Evolutionary conservation across 2,329 filamentous ascomycete species (phyloP), one percentile per base, ranked within the genome.

Genomic region (Decorospora gaudefroyi): DNA sequence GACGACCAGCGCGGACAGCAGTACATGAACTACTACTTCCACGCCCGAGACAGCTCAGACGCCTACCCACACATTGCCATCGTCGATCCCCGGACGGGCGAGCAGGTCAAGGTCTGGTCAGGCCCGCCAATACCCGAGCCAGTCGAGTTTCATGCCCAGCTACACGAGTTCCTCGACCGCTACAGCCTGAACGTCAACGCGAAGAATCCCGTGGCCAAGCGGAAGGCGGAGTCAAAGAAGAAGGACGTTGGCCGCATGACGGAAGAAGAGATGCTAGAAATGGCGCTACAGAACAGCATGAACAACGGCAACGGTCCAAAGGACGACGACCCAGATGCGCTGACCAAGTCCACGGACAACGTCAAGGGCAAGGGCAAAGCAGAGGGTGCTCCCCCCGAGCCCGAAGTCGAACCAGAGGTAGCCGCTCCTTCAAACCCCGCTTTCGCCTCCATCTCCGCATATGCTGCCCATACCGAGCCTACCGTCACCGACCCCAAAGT

Each of bases 51-150:
- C 61, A 87, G 87, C 62, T 80, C 84, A n/a, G 87, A 92, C 63
- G 90, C 91, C 58, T 99, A 95, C 67, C 93, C 93, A 4, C 91
- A 99, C 67, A 93, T 97, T 44, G 90, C 90, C 30, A 96, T 99
- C 51, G 84, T 99, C 50, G 93, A 99, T 61, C 93, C 93, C 2
- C 82, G 93, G 47, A 99, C 93, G 0, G 93, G 93, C 49, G 93
- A 99, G 72, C 90, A 96, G 70, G 88, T 99, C 68, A 99, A 99
- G 74, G 82, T 91, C 1, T 97, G 93, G 92, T 90, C 88, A 10
- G 91, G 92, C 1, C 79, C 82, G 6, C 89, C 91, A 1, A 88
- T 91, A 40, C 85, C 91, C 1, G 80, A 79, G 26, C 75, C 90
- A 0, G 69, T 80, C 7, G 91, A 96, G 10, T 97, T 99, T 59